These are phyloP conservation scores for Fusarium nematophilum DNA, from an alignment of 2,329 filamentous ascomycete genomes.

Conservation along the genomic window DNA sequence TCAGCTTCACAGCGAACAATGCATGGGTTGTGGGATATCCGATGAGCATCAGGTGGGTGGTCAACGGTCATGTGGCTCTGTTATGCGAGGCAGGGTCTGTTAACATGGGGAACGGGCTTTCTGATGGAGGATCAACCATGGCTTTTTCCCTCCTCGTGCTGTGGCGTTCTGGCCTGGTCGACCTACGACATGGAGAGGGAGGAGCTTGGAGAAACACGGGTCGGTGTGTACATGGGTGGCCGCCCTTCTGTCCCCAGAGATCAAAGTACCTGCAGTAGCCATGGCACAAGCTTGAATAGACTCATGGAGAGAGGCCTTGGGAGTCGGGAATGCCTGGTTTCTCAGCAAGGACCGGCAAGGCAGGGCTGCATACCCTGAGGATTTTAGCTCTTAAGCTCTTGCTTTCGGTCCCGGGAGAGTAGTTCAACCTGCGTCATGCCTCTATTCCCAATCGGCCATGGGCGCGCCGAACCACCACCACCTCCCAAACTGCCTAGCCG, in stretches of 20 bases:
- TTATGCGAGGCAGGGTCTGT: conserved; percentile 1
- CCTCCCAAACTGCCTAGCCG: too few relatives aligned
- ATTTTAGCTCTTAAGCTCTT: not conserved
- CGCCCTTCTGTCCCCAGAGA: too few relatives aligned
- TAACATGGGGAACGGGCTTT: not conserved
- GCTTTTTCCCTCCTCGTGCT: not conserved
- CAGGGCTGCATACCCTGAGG: not conserved
- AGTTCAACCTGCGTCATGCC: not conserved
- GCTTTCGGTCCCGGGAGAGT: not conserved
- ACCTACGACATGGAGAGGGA: not conserved
- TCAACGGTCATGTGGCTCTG: conserved; percentile 11
- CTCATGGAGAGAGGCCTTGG: not conserved
- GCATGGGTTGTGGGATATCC: too few relatives aligned
- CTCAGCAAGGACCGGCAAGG: conserved; percentile 3
- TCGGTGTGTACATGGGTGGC: not conserved
- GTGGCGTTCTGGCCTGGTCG: conserved; percentile 5
- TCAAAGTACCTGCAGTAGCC: too few relatives aligned
- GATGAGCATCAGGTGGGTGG: too few relatives aligned
- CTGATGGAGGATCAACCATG: conserved; percentile 6
- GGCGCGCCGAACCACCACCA: too few relatives aligned
- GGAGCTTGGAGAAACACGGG: too few relatives aligned
- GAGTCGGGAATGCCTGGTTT: not conserved
- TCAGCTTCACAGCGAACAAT: not conserved
- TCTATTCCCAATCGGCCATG: conserved; percentile 15
- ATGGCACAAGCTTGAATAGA: too few relatives aligned